phyloP scores from a whole-genome alignment of 768 basidiomycete genomes.

The Lactifluus hygrophoroides region DNA sequence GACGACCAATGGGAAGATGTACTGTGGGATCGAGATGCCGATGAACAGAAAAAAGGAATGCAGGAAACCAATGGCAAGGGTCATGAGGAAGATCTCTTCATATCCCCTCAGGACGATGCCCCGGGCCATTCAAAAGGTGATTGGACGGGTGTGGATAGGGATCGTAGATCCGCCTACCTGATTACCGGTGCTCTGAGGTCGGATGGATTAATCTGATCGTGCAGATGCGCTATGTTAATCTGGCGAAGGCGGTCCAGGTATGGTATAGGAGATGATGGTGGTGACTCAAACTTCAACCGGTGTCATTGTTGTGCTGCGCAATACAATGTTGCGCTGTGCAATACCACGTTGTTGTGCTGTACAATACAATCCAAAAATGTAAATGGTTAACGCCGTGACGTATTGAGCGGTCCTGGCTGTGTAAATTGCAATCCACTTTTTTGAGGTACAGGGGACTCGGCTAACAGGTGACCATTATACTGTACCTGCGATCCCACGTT shows the following conservation, averaged over 20 bases:
- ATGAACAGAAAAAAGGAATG: constrained; percentile 28
- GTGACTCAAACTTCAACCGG: too few relatives aligned
- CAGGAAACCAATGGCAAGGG: constrained; percentile 23
- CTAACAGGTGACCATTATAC: too few relatives aligned
- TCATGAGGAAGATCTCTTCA: constrained; percentile 43
- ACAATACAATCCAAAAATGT: too few relatives aligned
- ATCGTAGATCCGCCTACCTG: constrained; percentile 68
- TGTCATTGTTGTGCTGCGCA: too few relatives aligned
- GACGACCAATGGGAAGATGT: constrained; percentile 78
- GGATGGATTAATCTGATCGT: constrained; percentile 51
- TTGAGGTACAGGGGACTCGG: background rate
- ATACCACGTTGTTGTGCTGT: too few relatives aligned
- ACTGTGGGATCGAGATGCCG: constrained; percentile 65
- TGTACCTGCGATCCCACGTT: background rate
- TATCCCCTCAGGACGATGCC: constrained; percentile 49
- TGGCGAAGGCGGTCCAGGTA: too few relatives aligned
- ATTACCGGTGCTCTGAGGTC: constrained; percentile 69
- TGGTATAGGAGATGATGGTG: too few relatives aligned
- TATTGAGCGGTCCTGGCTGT: too few relatives aligned
- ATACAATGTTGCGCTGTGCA: too few relatives aligned
- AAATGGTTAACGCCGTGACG: too few relatives aligned
- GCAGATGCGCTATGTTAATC: too few relatives aligned
- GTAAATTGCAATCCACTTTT: too few relatives aligned
- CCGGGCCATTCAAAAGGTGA: constrained; percentile 46
- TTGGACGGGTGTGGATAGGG: constrained; percentile 73